Base-by-base conservation (phyloP, 2,329 filamentous ascomycete genomes). In the Alternaria triticimaculans region DNA sequence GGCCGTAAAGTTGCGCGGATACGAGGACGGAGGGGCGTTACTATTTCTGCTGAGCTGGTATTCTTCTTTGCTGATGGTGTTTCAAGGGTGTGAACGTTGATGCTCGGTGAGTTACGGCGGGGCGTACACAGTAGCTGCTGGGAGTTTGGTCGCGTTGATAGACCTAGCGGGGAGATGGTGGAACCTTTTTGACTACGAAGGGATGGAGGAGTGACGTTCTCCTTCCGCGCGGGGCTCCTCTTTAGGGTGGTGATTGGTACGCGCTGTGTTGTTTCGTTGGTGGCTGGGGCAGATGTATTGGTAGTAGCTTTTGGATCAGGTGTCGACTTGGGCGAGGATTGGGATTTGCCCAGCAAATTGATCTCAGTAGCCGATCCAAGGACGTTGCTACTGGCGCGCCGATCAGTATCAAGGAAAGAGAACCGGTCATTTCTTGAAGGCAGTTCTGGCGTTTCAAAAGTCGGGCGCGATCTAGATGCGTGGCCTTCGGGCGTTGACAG, bases 401-500 rank as follows among this genome's bases (percentile, higher is more conserved):
- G 75, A 18, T 73, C 74, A 3, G 75, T 79, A 6, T 79, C 69
- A n/a, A 84, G 73, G 46, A 76, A 78, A 1, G 82, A 80, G 58
- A 82, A 84, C 0, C 81, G 78, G 15, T 83, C 82, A 41, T 84
- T 83, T 82, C 84, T 84, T 33, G 75, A 74, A 49, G 78, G 76
- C 2, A 78, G 78, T 14, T 62, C 66, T 2, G 69, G 72, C 5
- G 64, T 75, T 10, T 71, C 70, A 25, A 59, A 25, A 3, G 53
- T 6, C 4, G 59, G 55, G 11, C 60, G 62, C 18, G 71, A 56
- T 10, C 49, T 23, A 51, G 69, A 63, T 18, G 68, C 61, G 26
- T 44, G 26, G 21, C 63, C 28, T 59, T 56, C 65, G 1, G 50
- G 44, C 5, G 53, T 61, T 14, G 69, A 65, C 15, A 50, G 41